Percentiles rank a stretch among this genome's conserved stretches.
These are phyloP conservation scores for Selaginella moellendorffii DNA, from an alignment of 75 land plant species.

Conservation along the genomic window DNA sequence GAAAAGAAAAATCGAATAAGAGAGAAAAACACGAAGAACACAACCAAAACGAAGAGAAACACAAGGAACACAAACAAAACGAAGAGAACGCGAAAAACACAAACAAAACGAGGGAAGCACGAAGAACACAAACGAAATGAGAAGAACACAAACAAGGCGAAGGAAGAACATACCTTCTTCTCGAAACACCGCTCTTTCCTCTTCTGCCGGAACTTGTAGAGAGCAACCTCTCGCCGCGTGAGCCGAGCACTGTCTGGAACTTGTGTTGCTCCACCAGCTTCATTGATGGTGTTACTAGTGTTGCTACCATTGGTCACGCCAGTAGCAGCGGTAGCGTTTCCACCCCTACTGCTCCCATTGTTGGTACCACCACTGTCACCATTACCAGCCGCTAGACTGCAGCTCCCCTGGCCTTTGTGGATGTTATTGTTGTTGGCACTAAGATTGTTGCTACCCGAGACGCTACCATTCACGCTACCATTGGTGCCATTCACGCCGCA, in stretches of 20 bases:
- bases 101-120: too few relatives aligned
- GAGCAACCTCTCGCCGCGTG: conserved; percentile 64
- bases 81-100: too few relatives aligned
- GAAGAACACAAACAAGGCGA: neutral
- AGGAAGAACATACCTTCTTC: conserved; percentile 49
- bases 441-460: conserved; percentile 59
- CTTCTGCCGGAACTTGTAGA: conserved; percentile 73
- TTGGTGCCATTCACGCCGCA: neutral
- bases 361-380: conserved; percentile 18
- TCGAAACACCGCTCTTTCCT: conserved; percentile 75
- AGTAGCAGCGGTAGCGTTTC: conserved; percentile 6
- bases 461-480: conserved; percentile 34
- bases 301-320: conserved; percentile 23
- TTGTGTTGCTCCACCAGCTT: neutral
- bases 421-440: conserved; percentile 37
- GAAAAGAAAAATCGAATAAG: too few relatives aligned
- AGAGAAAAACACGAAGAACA: too few relatives aligned
- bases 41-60: too few relatives aligned
- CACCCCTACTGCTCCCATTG: conserved; percentile 39
- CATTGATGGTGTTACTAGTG: conserved; percentile 6
- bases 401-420: conserved; percentile 29
- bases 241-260: conserved; percentile 31
- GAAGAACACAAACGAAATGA: too few relatives aligned
- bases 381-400: conserved; percentile 15
- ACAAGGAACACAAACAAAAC: too few relatives aligned